Percentiles rank a stretch among this genome's conserved stretches.
These are phyloP conservation scores for Candida tetrigidarum DNA, from an alignment of 1,139 yeast genomes.

Conservation along the genomic window DNA sequence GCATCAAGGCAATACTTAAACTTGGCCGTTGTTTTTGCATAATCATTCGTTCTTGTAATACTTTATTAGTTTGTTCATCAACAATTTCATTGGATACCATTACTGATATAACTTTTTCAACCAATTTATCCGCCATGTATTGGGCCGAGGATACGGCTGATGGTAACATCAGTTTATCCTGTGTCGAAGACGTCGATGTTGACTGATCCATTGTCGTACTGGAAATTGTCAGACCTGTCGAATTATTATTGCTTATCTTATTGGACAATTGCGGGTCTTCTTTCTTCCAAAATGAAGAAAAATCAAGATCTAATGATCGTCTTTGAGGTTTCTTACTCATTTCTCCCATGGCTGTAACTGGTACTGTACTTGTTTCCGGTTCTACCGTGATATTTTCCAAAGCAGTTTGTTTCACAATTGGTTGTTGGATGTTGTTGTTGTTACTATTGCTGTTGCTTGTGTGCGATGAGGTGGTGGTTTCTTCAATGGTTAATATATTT, in stretches of 20 bases:
- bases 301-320: constrained; percentile 20
- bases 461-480: no score
- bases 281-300: constrained; percentile 22
- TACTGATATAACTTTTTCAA: constrained; percentile 71
- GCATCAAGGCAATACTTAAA: constrained; percentile 69
- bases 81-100: constrained; percentile 67
- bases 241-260: neutral
- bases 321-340: constrained; percentile 11
- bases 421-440: neutral
- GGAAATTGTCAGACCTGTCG: constrained; percentile 5
- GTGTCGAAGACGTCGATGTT: neutral
- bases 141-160: constrained; percentile 23
- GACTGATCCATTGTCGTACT: no score
- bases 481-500: constrained; percentile 29
- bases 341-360: constrained; percentile 1
- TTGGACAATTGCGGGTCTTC: constrained; percentile 4
- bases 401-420: constrained; percentile 1
- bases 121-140: constrained; percentile 62
- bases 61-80: constrained; percentile 37
- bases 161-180: no score
- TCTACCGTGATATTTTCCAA: neutral
- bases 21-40: constrained; percentile 70
- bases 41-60: constrained; percentile 52
- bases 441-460: no score
- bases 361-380: neutral